A percentile compares a stretch with the other conserved stretches of the same genome.
phyloP scores from a whole-genome alignment of 495 filamentous ascomycete species.

The Xylaria flabelliformis region DNA sequence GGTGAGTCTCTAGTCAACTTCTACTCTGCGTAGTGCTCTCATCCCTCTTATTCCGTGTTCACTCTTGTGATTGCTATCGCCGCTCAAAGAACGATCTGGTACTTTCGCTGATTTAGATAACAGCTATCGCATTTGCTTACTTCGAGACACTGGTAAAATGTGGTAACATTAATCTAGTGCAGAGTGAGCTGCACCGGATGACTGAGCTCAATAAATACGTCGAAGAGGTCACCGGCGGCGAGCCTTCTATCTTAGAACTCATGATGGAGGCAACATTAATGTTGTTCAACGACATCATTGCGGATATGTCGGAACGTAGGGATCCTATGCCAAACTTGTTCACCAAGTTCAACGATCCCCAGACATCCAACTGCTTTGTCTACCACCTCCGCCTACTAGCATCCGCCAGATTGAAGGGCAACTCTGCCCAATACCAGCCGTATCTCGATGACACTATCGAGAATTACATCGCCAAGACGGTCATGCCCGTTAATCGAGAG shows the following conservation, averaged over 20 bases:
- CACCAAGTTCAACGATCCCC: conserved; percentile 76
- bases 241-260: conserved; percentile 75
- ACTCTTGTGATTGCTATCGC: neutral
- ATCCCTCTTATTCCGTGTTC: neutral
- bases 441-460: conserved; percentile 71
- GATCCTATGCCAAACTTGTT: conserved; percentile 67
- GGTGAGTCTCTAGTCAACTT: conserved; percentile 61
- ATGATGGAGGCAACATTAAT: conserved; percentile 77
- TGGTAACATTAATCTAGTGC: conserved; percentile 67
- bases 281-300: conserved; percentile 65
- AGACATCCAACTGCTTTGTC: conserved; percentile 73
- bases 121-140: conserved; percentile 91
- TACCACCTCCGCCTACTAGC: conserved; percentile 76
- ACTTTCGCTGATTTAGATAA: conserved; percentile 2
- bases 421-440: conserved; percentile 68
- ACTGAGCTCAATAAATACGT: conserved; percentile 73
- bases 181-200: conserved; percentile 73
- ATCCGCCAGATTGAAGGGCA: conserved; percentile 82
- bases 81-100: neutral
- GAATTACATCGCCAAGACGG: conserved; percentile 69
- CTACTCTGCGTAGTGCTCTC: conserved; percentile 13
- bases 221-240: conserved; percentile 67
- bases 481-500: conserved; percentile 79
- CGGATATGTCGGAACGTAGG: conserved; percentile 58
- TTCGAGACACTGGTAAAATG: conserved; percentile 80